Conservation (phyloP, 2,329 filamentous ascomycete species). For the Tolypocladium sp. region DNA sequence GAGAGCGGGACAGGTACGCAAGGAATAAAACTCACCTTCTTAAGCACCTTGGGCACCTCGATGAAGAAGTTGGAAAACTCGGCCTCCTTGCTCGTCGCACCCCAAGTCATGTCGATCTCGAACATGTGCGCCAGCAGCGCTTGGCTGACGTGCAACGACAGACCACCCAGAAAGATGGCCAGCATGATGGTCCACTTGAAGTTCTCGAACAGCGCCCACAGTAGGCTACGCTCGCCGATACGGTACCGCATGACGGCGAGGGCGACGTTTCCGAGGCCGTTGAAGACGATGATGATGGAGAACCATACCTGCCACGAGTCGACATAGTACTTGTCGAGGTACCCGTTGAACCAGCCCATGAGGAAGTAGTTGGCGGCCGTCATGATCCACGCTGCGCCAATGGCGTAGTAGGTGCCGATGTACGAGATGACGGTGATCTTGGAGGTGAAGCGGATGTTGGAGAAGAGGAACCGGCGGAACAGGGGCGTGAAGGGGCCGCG, state of each 20-base stretch:
- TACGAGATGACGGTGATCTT: conserved; percentile 71
- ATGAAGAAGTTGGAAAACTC: conserved; percentile 79
- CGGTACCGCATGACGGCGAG: conserved; percentile 67
- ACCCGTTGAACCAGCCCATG: conserved; percentile 67
- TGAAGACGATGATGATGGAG: conserved; percentile 71
- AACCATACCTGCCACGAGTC: conserved; percentile 76
- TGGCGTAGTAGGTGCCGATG: conserved; percentile 73
- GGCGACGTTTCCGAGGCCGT: conserved; percentile 62
- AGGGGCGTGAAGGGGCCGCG: conserved; percentile 71
- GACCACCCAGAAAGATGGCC: conserved; percentile 73
- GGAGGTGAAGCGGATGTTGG: conserved; percentile 64
- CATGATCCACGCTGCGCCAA: conserved; percentile 66
- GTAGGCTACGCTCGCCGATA: conserved; percentile 51
- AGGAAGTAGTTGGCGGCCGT: conserved; percentile 68
- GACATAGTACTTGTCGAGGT: conserved; percentile 72
- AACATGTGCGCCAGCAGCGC: conserved; percentile 77
- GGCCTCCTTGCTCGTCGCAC: conserved; percentile 73
- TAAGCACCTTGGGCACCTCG: conserved; percentile 70
- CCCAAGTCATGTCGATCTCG: conserved; percentile 79
- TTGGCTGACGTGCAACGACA: conserved; percentile 72
- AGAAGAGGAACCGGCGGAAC: conserved; percentile 65
- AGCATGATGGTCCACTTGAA: conserved; percentile 68
- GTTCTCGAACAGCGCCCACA: conserved; percentile 50
- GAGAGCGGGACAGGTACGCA: background rate
- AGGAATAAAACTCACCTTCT: conserved; percentile 52